Evolutionary conservation across 345 rosid genomes (phyloP).

Genomic region (Streptanthus diversifolius): DNA sequence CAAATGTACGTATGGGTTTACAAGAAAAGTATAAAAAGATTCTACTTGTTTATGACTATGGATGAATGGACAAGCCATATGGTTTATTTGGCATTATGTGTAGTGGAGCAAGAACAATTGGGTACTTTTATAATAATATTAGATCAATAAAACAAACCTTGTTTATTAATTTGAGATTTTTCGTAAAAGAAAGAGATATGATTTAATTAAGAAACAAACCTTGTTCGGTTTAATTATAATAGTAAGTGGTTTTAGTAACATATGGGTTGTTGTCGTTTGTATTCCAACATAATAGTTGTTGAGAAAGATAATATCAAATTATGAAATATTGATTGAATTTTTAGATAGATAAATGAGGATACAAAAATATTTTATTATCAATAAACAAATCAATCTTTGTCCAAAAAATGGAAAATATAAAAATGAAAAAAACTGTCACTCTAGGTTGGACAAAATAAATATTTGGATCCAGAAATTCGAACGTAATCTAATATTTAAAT

Average conservation of each 20-base stretch:
- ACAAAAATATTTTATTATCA: slow-evolving; percentile 1
- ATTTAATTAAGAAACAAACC: too few relatives aligned
- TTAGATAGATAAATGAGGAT: not conserved
- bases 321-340: not conserved
- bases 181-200: slow-evolving; percentile 18
- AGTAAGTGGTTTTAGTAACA: slow-evolving; percentile 34
- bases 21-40: not conserved
- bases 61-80: slow-evolving; percentile 23
- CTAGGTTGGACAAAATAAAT: too few relatives aligned
- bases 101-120: slow-evolving; percentile 25
- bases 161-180: not conserved
- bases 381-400: not conserved
- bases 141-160: slow-evolving; percentile 6
- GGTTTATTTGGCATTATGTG: slow-evolving; percentile 21
- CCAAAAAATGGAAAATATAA: not conserved
- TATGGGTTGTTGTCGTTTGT: slow-evolving; percentile 25
- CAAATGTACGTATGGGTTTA: not conserved
- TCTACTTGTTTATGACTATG: not conserved
- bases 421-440: not conserved
- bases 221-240: slow-evolving; percentile 24
- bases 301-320: slow-evolving; percentile 28
- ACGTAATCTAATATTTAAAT: too few relatives aligned
- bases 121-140: not conserved
- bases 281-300: slow-evolving; percentile 30
- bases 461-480: too few relatives aligned